These are phyloP conservation scores for Monascus ruber DNA, from an alignment of 2,329 filamentous ascomycete species.

Conservation along the genomic window DNA sequence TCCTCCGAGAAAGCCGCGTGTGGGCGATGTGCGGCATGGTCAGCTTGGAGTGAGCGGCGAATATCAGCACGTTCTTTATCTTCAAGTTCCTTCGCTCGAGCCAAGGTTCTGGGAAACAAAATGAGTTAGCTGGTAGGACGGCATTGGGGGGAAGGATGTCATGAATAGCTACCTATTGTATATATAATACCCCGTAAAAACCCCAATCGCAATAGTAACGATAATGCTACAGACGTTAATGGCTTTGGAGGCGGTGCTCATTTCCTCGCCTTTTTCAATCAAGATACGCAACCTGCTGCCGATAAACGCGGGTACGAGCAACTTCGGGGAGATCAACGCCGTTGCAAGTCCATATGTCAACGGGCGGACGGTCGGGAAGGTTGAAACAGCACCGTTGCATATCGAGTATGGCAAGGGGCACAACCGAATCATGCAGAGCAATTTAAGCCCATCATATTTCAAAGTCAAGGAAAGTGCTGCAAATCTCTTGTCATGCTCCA, in stretches of 20 bases:
- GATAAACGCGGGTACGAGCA: slow-evolving; percentile 87
- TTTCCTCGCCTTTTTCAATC: slow-evolving; percentile 70
- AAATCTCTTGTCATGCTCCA: slow-evolving; percentile 76
- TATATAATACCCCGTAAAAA: slow-evolving; percentile 70
- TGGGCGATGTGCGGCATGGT: slow-evolving; percentile 23
- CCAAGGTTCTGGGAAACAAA: slow-evolving; percentile 29
- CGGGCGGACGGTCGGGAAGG: slow-evolving; percentile 77
- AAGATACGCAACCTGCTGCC: slow-evolving; percentile 71
- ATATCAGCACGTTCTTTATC: slow-evolving; percentile 34
- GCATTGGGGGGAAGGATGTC: not conserved
- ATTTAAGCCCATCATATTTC: slow-evolving; percentile 77
- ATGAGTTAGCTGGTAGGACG: not conserved
- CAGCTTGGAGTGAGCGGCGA: slow-evolving; percentile 21
- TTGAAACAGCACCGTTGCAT: slow-evolving; percentile 87
- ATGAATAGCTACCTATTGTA: slow-evolving; percentile 44
- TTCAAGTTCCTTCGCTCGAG: slow-evolving; percentile 38
- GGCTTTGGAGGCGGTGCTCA: slow-evolving; percentile 65
- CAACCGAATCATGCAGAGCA: slow-evolving; percentile 82
- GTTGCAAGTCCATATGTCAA: slow-evolving; percentile 70
- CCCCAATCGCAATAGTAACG: slow-evolving; percentile 58
- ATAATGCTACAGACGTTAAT: slow-evolving; percentile 77
- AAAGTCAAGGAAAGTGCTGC: slow-evolving; percentile 78
- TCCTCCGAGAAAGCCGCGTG: slow-evolving; percentile 28
- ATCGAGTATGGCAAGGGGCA: slow-evolving; percentile 88
- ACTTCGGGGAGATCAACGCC: slow-evolving; percentile 68